Percentiles rank a stretch among this genome's conserved stretches.
These are phyloP conservation scores for Globisporangium acanthophoron DNA, from an alignment of 352 stramenopile genomes.

Conservation along the genomic window DNA sequence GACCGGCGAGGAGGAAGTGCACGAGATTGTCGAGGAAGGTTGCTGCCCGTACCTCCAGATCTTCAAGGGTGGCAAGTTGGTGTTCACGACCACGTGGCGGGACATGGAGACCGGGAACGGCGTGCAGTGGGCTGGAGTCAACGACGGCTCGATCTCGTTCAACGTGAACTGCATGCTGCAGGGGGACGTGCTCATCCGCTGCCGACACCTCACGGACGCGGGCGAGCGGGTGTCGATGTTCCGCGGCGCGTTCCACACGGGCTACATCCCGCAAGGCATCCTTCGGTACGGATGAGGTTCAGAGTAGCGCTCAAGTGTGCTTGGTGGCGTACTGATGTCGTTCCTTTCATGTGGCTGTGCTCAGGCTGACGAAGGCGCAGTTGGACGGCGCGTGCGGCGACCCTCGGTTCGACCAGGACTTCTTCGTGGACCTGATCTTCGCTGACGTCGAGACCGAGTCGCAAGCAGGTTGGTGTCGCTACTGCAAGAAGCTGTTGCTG, in stretches of 20 bases:
- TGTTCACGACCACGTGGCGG: constrained; percentile 92
- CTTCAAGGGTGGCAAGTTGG: constrained; percentile 95
- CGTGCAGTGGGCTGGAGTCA: constrained; percentile 88
- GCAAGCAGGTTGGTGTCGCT: constrained; percentile 10
- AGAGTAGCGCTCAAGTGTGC: no score
- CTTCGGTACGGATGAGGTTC: constrained; percentile 48
- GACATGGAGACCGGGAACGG: constrained; percentile 84
- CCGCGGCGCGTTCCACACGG: constrained; percentile 97
- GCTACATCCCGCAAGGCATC: constrained; percentile 95
- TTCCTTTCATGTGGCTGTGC: background rate
- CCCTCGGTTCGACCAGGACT: constrained; percentile 91
- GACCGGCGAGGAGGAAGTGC: constrained; percentile 28
- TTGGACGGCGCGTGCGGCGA: constrained; percentile 94
- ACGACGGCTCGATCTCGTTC: constrained; percentile 91
- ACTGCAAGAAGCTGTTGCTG: background rate
- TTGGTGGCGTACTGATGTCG: background rate
- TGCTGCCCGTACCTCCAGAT: constrained; percentile 98
- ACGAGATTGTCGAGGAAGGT: constrained; percentile 76
- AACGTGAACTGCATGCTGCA: constrained; percentile 95
- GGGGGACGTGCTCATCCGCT: constrained; percentile 95
- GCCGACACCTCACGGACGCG: constrained; percentile 90
- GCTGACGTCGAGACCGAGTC: constrained; percentile 82
- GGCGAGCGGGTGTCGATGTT: constrained; percentile 95
- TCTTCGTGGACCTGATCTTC: constrained; percentile 97
- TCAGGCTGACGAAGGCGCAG: constrained; percentile 93